Conservation (phyloP, 306 rosid genomes). For the Castanea crenata region DNA sequence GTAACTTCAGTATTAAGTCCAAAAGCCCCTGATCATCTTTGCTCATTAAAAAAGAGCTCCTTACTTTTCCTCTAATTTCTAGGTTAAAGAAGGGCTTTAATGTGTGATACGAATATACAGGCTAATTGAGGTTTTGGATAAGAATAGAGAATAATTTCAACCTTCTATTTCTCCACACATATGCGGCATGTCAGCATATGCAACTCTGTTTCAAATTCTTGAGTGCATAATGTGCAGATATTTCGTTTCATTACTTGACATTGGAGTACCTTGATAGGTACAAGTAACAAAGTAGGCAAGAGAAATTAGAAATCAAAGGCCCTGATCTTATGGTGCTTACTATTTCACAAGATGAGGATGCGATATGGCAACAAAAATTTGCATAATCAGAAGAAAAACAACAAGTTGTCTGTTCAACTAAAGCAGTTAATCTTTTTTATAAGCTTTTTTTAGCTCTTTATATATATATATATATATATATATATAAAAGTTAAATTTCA, state of each 20-base stretch:
- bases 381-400: constrained; percentile 20
- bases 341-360: not conserved
- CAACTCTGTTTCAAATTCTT: not conserved
- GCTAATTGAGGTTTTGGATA: too few species aligned
- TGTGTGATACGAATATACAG: too few species aligned
- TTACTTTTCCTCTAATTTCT: too few species aligned
- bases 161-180: not conserved
- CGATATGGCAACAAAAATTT: not conserved
- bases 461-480: too few species aligned
- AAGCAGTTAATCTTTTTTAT: not conserved
- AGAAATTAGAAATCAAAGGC: not conserved
- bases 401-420: not conserved
- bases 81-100: too few species aligned
- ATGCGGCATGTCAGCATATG: not conserved
- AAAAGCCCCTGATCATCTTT: too few species aligned
- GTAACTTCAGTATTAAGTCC: too few species aligned
- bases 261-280: not conserved
- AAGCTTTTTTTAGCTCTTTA: too few species aligned
- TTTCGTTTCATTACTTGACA: not conserved
- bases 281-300: not conserved
- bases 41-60: too few species aligned
- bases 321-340: not conserved
- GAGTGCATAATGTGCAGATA: not conserved
- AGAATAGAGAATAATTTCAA: too few species aligned
- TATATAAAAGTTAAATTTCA: not conserved